Percentiles rank a stretch among this genome's conserved stretches.
Evolutionary conservation across 805 yeast genomes (phyloP).

Genomic region (Wickerhamomyces alni): DNA sequence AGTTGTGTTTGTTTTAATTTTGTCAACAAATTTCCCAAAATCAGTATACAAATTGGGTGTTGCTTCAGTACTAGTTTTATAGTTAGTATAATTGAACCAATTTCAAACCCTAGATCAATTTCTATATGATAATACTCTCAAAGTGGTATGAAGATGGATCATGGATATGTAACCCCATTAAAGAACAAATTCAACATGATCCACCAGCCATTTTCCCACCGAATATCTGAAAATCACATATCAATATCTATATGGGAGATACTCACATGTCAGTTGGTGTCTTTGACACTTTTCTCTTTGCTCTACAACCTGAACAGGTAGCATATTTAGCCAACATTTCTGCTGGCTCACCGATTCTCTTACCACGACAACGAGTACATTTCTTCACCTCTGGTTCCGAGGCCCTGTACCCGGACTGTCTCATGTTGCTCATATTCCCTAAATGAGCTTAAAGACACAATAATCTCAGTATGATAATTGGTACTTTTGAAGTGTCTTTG

Average conservation of each 20-base stretch:
- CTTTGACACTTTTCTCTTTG: slow-evolving; percentile 31
- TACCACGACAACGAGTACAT: slow-evolving; percentile 39
- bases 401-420: background rate
- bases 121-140: too few relatives aligned
- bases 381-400: slow-evolving; percentile 22
- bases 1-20: slow-evolving; percentile 28
- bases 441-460: too few relatives aligned
- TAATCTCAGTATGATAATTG: too few relatives aligned
- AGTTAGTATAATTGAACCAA: background rate
- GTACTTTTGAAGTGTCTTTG: too few relatives aligned
- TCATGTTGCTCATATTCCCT: too few relatives aligned
- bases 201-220: too few relatives aligned
- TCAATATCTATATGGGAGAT: background rate
- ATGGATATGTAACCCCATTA: too few relatives aligned
- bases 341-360: slow-evolving; percentile 27
- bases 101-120: too few relatives aligned
- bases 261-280: slow-evolving; percentile 7
- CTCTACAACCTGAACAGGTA: slow-evolving; percentile 36
- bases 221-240: background rate
- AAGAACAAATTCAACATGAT: too few relatives aligned
- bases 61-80: too few relatives aligned
- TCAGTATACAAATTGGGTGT: slow-evolving; percentile 28
- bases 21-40: slow-evolving; percentile 27
- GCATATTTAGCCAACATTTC: slow-evolving; percentile 32
- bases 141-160: too few relatives aligned